Evolutionary conservation across 345 rosid species (phyloP).

Genomic region (Linum tenue): DNA sequence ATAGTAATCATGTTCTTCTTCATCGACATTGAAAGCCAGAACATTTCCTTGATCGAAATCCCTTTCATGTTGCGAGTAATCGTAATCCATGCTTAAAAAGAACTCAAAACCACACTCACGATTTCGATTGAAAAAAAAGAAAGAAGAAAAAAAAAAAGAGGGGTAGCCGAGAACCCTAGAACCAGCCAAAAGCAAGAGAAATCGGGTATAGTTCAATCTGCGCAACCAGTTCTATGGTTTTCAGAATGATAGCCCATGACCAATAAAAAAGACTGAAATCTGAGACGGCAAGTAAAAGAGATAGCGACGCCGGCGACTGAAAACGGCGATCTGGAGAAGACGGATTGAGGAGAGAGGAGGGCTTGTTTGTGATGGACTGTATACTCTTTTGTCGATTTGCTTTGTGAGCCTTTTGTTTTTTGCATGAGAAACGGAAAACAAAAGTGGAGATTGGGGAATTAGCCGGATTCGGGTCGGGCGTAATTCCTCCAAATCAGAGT

Average conservation of each 20-base stretch:
- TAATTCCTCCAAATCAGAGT: too few species aligned
- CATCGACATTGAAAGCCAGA: background rate
- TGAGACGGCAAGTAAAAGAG: background rate
- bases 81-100: conserved; percentile 1
- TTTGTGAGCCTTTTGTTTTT: background rate
- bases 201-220: too few species aligned
- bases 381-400: background rate
- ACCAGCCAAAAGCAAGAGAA: too few species aligned
- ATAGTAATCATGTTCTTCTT: background rate
- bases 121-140: too few species aligned
- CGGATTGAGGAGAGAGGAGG: background rate
- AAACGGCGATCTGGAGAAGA: background rate
- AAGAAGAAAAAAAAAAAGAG: too few species aligned
- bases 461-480: background rate
- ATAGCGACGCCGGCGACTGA: background rate
- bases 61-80: background rate
- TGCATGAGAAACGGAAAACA: background rate
- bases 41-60: background rate
- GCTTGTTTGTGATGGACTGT: background rate
- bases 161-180: too few species aligned
- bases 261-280: background rate
- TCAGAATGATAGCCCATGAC: background rate
- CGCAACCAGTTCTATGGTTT: background rate
- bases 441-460: background rate
- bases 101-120: too few species aligned